Conservation (phyloP, 192 early-diverging fungal species). For the Allomyces javanicus region DNA sequence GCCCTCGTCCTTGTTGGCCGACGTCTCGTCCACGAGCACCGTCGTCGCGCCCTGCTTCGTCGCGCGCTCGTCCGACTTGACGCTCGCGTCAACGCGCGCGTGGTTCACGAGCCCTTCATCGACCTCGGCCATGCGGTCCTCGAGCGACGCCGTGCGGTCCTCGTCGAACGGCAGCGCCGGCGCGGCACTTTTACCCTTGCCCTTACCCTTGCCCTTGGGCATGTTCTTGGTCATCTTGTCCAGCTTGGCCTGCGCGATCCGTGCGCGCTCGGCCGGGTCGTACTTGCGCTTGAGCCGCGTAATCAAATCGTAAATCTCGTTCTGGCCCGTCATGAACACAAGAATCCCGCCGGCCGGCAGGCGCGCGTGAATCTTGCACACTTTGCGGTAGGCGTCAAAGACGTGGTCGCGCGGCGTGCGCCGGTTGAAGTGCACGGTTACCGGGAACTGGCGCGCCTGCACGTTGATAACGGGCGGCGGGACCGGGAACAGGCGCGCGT, state of each 20-base stretch:
- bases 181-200: neutral
- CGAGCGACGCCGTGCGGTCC: neutral
- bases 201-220: neutral
- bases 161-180: neutral
- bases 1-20: conserved; percentile 22
- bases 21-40: neutral
- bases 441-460: conserved; percentile 77
- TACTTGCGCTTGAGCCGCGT: conserved; percentile 54
- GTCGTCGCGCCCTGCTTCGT: neutral
- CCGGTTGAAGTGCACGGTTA: conserved; percentile 77
- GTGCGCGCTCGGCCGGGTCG: neutral
- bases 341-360: conserved; percentile 89
- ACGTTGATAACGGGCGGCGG: conserved; percentile 65
- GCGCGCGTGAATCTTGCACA: conserved; percentile 76
- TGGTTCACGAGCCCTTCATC: neutral
- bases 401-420: conserved; percentile 83
- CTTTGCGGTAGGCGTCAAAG: conserved; percentile 70
- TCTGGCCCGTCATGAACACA: conserved; percentile 87
- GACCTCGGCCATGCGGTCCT: neutral
- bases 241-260: too few species aligned
- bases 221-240: neutral
- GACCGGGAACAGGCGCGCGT: conserved; percentile 50
- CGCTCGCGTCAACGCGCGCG: neutral
- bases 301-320: conserved; percentile 66
- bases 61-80: neutral